Evolutionary conservation across 768 basidiomycete species (phyloP), one percentile per base, ranked within the genome.

Genomic region (Boletus coccyginus): DNA sequence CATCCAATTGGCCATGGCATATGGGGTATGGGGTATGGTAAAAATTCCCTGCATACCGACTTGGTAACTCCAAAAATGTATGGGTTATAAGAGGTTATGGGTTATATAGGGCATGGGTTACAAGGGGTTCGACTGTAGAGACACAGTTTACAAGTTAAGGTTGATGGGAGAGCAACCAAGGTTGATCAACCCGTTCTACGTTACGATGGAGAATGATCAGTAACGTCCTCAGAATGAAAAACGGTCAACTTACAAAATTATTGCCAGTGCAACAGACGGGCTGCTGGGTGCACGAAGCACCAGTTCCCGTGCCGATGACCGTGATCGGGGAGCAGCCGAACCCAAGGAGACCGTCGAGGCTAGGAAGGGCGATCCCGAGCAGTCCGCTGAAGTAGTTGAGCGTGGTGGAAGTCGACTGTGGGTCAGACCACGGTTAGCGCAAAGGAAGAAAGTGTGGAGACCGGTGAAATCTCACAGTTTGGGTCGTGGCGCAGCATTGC

Each of bases 81-180:
- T n/a, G n/a, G n/a, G n/a, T n/a, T n/a, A n/a, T n/a, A n/a, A n/a
- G n/a, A n/a, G n/a, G n/a, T n/a, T n/a, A n/a, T n/a, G n/a, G n/a
- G n/a, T n/a, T n/a, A n/a, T n/a, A n/a, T n/a, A n/a, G n/a, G n/a
- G n/a, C n/a, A n/a, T n/a, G n/a, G n/a, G n/a, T n/a, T n/a, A n/a
- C n/a, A n/a, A n/a, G n/a, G n/a, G n/a, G n/a, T n/a, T n/a, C n/a
- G n/a, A n/a, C n/a, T n/a, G n/a, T n/a, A 2, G 21, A 21, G n/a
- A 21, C 21, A 27, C 21, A 5, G 9, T 21, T 62, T 32, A 62
- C 3, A 38, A 4, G 45, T 10, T 35, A 16, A 64, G 8, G 24
- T 29, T 39, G 19, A 60, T 33, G 29, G 57, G 56, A 27, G 40
- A 36, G 32, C 64, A 65, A 9, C 65, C 65, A 0, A 61, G 17